Conservation (phyloP, 305 asterid species). For the Fraxinus xanthoxyloides region DNA sequence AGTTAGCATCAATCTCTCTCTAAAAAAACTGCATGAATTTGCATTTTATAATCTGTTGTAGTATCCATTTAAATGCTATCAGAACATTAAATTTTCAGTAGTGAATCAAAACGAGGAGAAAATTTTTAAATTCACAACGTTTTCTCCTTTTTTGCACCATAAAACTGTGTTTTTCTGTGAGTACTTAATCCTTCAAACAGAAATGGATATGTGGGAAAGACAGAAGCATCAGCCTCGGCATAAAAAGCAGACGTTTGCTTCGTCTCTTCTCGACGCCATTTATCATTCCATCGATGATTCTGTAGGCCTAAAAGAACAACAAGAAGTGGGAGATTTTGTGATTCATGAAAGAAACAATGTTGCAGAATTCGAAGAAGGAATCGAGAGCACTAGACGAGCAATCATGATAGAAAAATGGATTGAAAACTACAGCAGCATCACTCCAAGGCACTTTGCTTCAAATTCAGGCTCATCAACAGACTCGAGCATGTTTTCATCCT, state of each 20-base stretch:
- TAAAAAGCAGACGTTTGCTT: constrained; percentile 41
- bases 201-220: constrained; percentile 34
- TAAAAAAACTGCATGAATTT: too few species aligned
- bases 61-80: too few species aligned
- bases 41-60: too few species aligned
- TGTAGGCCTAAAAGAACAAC: not conserved
- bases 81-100: too few species aligned
- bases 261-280: constrained; percentile 42
- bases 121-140: too few species aligned
- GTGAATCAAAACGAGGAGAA: too few species aligned
- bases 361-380: constrained; percentile 21
- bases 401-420: constrained; percentile 47
- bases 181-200: too few species aligned
- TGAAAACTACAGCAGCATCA: constrained; percentile 21
- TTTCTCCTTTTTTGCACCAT: too few species aligned
- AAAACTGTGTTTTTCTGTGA: too few species aligned
- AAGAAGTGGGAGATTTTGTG: not conserved
- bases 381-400: constrained; percentile 27
- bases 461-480: constrained; percentile 42
- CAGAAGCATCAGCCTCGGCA: constrained; percentile 27
- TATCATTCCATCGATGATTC: constrained; percentile 42
- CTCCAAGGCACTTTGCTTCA: constrained; percentile 26
- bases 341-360: constrained; percentile 9
- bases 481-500: constrained; percentile 38
- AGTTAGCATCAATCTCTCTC: too few species aligned